Evolutionary conservation across 805 yeast species (phyloP), one percentile per base, ranked within the genome.

Genomic region (Teunomyces lycoperdinae): DNA sequence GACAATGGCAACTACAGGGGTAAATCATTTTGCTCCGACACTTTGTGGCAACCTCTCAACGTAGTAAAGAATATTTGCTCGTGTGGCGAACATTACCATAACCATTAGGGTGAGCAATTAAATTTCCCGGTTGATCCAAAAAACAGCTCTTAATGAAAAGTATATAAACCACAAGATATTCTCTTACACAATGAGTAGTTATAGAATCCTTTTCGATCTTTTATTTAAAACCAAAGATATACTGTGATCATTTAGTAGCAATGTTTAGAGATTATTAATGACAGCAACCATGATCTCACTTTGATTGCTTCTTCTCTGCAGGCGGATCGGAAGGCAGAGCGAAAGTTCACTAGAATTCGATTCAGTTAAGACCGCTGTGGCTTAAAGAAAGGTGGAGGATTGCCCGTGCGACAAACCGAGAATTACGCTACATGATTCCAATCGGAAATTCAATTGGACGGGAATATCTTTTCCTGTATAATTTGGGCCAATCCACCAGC

Each of bases 71-170:
- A 38, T 38, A 38, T 38, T 38, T 38, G 41, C 41, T 38, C 41
- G 17, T 24, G n/a, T 38, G 41, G 41, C n/a, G 41, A 13, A 28
- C 29, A 9, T 24, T n/a, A 26, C 9, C 30, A 29, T 38, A 38
- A 38, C 41, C 41, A 38, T 38, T 38, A 38, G 41, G 41, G 41
- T 38, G 41, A 38, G 41, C 14, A 38, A 38, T 38, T 38, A 17
- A 20, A 20, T 38, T 38, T 38, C 41, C 41, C 14, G 9, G 30
- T 38, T 38, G 41, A 38, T 20, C 30, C 27, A 24, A 13, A 20
- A 36, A 38, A 38, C 30, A 20, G 28, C 41, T 38, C 30, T 35
- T 17, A 9, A 26, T n/a, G 10, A 38, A 38, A 38, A 20, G 41
- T 38, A 38, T 38, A 38, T 38, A 38, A 38, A 26, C 27, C 13